Evolutionary conservation across 2,329 filamentous ascomycete species (phyloP).

Genomic region (Clonostachys chloroleuca): DNA sequence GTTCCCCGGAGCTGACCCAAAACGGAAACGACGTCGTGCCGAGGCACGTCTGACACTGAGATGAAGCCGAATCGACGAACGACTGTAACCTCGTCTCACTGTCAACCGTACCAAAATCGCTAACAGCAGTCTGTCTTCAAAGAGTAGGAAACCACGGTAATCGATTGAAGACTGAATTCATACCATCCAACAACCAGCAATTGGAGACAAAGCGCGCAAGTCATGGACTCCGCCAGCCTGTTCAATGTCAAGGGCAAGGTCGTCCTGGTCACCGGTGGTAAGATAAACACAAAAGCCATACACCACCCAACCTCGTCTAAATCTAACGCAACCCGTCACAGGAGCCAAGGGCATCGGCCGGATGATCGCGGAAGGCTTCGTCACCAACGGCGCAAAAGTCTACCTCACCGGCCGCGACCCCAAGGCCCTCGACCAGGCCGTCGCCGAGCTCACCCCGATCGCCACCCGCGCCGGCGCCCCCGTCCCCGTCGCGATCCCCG

Average conservation of each 20-base stretch:
- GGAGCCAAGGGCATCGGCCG: slow-evolving; percentile 59
- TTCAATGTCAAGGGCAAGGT: slow-evolving; percentile 60
- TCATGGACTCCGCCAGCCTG: slow-evolving; percentile 49
- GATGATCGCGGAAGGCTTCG: slow-evolving; percentile 64
- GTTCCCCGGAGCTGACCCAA: too few species aligned
- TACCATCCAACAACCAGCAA: slow-evolving; percentile 2
- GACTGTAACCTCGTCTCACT: too few species aligned
- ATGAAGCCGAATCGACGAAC: too few species aligned
- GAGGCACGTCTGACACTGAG: too few species aligned
- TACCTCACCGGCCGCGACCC: slow-evolving; percentile 64
- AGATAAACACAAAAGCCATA: background rate
- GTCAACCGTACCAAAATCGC: too few species aligned
- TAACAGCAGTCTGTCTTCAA: too few species aligned
- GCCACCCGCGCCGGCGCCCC: slow-evolving; percentile 40
- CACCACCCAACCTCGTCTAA: background rate
- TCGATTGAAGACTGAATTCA: background rate
- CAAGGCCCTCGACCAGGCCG: slow-evolving; percentile 50
- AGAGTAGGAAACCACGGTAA: too few species aligned
- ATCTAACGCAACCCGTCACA: slow-evolving; percentile 4
- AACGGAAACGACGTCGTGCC: too few species aligned
- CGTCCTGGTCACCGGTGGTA: slow-evolving; percentile 51
- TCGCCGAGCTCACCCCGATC: slow-evolving; percentile 48
- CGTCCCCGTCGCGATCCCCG: slow-evolving; percentile 41
- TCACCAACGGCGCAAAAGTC: slow-evolving; percentile 58
- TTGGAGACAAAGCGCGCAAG: too few species aligned